Conservation (phyloP, 1,284 basidiomycete genomes). For the Fistulina hepatica region DNA sequence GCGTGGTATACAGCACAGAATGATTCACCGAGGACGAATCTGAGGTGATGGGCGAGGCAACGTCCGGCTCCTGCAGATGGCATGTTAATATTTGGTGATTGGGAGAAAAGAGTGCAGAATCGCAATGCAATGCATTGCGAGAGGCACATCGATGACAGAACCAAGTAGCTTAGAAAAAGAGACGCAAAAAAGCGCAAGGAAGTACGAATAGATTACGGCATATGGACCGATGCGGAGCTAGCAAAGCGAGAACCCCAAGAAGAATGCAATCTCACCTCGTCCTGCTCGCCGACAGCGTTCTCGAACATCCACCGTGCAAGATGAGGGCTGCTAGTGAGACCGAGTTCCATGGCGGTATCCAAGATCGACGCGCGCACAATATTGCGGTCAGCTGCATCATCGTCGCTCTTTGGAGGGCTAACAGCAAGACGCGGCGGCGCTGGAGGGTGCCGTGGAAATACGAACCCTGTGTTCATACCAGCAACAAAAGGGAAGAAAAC, state of each 20-base stretch:
- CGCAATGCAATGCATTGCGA: background rate
- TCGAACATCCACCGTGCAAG: constrained; percentile 62
- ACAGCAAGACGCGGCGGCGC: constrained; percentile 17
- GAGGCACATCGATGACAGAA: background rate
- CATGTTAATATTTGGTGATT: no score
- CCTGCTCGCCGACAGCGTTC: constrained; percentile 40
- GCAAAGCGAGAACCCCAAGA: constrained; percentile 6
- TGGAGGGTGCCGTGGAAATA: constrained; percentile 20
- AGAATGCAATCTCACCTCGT: constrained; percentile 32
- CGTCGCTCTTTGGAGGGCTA: constrained; percentile 6
- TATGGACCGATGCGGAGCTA: constrained; percentile 5
- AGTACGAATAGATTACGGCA: constrained; percentile 3
- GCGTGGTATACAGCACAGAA: no score
- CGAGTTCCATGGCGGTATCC: constrained; percentile 55
- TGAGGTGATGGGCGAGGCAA: no score
- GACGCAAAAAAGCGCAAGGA: no score
- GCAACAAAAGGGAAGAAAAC: no score
- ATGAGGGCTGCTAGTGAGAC: constrained; percentile 41
- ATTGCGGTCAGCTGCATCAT: constrained; percentile 37
- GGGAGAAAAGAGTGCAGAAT: background rate
- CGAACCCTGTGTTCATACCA: constrained; percentile 25
- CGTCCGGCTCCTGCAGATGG: no score
- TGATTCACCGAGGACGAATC: no score
- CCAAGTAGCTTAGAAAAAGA: background rate
- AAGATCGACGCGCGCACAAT: constrained; percentile 57